Evolutionary conservation across 805 yeast genomes (phyloP).

Genomic region (Wickerhamiella azyma): DNA sequence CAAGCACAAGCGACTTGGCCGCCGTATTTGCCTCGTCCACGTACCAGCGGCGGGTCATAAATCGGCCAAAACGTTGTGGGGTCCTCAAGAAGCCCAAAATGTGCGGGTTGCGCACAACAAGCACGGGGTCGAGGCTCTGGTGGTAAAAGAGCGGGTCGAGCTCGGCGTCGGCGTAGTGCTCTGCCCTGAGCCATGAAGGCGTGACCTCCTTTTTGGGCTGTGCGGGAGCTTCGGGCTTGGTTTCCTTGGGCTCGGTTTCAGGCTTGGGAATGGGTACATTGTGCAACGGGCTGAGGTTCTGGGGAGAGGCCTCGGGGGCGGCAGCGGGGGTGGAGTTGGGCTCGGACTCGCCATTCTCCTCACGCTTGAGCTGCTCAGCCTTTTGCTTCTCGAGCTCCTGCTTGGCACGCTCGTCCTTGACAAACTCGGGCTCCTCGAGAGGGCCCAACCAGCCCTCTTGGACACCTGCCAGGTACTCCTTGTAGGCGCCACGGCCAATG

Average conservation of each 20-base stretch:
- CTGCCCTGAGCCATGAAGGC: constrained; percentile 45
- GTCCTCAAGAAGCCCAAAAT: constrained; percentile 64
- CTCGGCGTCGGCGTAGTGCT: constrained; percentile 39
- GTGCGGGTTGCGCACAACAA: constrained; percentile 64
- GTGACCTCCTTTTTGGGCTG: constrained; percentile 18
- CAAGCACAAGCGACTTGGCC: constrained; percentile 41
- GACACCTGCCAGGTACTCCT: constrained; percentile 78
- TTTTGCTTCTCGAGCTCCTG: constrained; percentile 11
- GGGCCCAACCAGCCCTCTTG: constrained; percentile 96
- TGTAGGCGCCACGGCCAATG: constrained; percentile 89
- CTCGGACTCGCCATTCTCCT: constrained; percentile 4
- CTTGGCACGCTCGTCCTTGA: constrained; percentile 10
- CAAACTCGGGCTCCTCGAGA: constrained; percentile 37
- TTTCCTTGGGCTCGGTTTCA: constrained; percentile 11
- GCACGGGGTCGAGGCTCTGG: constrained; percentile 41
- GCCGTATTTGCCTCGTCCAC: constrained; percentile 50
- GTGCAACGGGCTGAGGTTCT: neutral
- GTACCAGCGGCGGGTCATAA: constrained; percentile 56
- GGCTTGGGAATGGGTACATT: constrained; percentile 12
- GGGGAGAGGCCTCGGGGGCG: constrained; percentile 10
- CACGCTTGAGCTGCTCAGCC: neutral
- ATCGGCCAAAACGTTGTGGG: constrained; percentile 65
- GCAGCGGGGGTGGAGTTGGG: constrained; percentile 7
- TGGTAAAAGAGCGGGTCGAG: constrained; percentile 51
- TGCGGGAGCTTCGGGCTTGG: constrained; percentile 35